Percentiles rank a stretch among this genome's conserved stretches.
These are phyloP conservation scores for Ceratocystis diversiconidia DNA, from an alignment of 2,329 filamentous ascomycete species.

Conservation along the genomic window DNA sequence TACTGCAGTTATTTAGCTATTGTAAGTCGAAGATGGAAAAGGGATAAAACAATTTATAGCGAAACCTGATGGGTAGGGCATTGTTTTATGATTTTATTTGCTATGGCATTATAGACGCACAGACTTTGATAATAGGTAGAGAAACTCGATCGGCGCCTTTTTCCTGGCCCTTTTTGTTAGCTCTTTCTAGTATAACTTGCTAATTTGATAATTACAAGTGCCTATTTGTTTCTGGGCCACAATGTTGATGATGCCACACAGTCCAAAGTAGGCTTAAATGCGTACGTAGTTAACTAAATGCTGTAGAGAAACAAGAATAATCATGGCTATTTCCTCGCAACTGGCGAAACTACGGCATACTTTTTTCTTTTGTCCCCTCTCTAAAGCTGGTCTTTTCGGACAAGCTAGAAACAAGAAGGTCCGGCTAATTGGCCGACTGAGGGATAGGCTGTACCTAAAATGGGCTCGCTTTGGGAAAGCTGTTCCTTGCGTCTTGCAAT, in stretches of 20 bases:
- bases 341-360: neutral
- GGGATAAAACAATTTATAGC: neutral
- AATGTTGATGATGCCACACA: neutral
- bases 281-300: too few relatives aligned
- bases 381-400: neutral
- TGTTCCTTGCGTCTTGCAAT: neutral
- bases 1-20: neutral
- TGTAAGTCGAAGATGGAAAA: neutral
- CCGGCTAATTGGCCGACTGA: slow-evolving; percentile 2
- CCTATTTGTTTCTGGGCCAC: neutral
- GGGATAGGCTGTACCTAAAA: neutral
- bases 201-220: neutral
- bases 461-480: neutral
- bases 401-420: neutral
- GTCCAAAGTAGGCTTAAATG: neutral
- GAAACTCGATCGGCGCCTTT: neutral
- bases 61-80: neutral
- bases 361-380: neutral
- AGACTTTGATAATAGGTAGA: neutral
- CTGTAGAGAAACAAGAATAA: too few relatives aligned
- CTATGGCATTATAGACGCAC: neutral
- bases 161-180: neutral
- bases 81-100: neutral
- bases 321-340: too few relatives aligned
- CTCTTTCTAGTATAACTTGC: neutral